Conservation (phyloP, 225 moss, liverwort and hornwort species). For the Climacium dendroides region DNA sequence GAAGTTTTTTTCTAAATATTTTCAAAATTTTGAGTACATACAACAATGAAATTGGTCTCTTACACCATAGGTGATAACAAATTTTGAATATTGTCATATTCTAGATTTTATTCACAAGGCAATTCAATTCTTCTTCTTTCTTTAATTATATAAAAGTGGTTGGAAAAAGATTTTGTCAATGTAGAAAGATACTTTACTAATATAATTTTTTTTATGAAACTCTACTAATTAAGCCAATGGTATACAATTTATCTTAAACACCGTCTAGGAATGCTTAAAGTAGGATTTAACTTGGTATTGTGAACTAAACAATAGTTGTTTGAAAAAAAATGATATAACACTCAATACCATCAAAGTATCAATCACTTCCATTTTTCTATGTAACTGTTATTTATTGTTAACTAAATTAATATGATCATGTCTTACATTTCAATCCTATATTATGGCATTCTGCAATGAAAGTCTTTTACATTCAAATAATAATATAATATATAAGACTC, state of each 20-base stretch:
- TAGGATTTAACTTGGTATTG: not conserved
- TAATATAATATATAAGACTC: not conserved
- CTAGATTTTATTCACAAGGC: not conserved
- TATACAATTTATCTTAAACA: not conserved
- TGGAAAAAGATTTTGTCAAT: not conserved
- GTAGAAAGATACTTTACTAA: not conserved
- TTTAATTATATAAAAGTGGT: not conserved
- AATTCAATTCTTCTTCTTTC: not conserved
- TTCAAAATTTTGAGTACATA: not conserved
- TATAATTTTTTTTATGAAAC: not conserved
- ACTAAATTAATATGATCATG: too few species aligned
- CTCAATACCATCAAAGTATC: not conserved
- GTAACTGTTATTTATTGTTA: not conserved
- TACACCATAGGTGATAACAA: too few species aligned
- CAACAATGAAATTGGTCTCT: not conserved
- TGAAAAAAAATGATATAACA: not conserved
- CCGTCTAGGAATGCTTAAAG: not conserved
- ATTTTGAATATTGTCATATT: not conserved
- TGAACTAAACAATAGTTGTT: not conserved
- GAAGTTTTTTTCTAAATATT: not conserved
- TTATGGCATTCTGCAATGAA: fast-evolving
- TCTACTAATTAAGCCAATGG: fast-evolving
- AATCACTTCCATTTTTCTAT: not conserved
- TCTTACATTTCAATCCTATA: too few species aligned
- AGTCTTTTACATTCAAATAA: too few species aligned